These are phyloP conservation scores for Nectriaceae sp. DNA, from an alignment of 2,329 filamentous ascomycete species.

Conservation along the genomic window DNA sequence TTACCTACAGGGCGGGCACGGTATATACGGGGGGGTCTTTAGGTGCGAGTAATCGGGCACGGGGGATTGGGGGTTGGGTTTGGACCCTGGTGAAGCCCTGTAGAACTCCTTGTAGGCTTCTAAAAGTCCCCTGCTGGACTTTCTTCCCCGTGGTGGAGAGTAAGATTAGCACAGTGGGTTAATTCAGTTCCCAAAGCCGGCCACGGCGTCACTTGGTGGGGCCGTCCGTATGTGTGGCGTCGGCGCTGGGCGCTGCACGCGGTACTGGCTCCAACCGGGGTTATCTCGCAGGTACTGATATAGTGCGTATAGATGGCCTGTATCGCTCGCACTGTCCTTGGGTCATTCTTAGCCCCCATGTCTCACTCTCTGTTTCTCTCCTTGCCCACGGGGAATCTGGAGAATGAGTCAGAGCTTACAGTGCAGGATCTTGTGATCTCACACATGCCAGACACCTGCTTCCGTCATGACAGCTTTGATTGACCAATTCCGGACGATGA, in stretches of 20 bases:
- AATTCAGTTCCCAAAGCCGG: background rate
- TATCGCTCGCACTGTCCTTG: background rate
- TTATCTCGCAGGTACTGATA: background rate
- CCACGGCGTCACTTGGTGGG: slow-evolving; percentile 11
- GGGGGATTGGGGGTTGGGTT: background rate
- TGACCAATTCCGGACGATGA: slow-evolving; percentile 13
- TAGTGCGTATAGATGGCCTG: background rate
- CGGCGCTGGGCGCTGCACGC: background rate
- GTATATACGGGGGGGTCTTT: background rate
- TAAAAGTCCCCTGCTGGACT: background rate
- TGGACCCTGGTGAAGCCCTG: background rate
- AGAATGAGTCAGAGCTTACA: slow-evolving; percentile 23
- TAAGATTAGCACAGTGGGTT: background rate
- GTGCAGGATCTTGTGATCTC: slow-evolving; percentile 10
- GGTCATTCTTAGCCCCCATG: background rate
- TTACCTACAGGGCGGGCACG: background rate
- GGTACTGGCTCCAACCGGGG: background rate
- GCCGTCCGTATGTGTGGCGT: slow-evolving; percentile 8
- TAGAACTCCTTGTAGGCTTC: background rate
- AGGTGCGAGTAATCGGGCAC: background rate
- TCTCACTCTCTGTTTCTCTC: no score
- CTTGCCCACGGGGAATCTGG: background rate
- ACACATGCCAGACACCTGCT: slow-evolving; percentile 13
- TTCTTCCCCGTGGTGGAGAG: background rate
- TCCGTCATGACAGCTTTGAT: slow-evolving; percentile 10